Evolutionary conservation across 2,329 filamentous ascomycete species (phyloP), one percentile per base, ranked within the genome.

Genomic region (Tolypocladium inflatum): DNA sequence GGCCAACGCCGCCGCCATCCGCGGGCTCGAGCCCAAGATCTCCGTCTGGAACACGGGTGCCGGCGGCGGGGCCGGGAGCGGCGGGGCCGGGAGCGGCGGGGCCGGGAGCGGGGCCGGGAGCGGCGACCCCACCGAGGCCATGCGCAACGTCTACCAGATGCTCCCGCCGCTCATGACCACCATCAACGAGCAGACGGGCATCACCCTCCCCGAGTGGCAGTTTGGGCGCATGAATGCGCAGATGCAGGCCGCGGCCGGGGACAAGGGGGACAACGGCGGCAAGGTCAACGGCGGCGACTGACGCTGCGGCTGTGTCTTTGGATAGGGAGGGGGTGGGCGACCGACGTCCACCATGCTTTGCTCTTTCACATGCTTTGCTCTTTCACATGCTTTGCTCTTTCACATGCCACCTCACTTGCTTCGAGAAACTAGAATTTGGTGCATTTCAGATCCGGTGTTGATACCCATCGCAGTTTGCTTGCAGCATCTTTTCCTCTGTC

Each of bases 171-270:
- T 95, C 23, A 86, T 95, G 75, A 85, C 82, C 11, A 95, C 91
- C 0, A 93, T 96, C 67, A 87, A 94, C 65, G 90, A 95, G 60
- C 91, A 96, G 77, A 95, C 90, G 0, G 90, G 90, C 0, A 91
- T 95, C 66, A 80, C 81, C 1, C 84, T 92, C 8, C 91, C 91
- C 1, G 83, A 82, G 66, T 95, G 91, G 91, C 82, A 86, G 69
- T 85, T 85, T 68, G 83, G 83, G 0, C 70, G 67, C 58, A 61
- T 77, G 58, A 71, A 71, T 19, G 73, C 73, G 8, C 68, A 65
- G 5, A 65, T 70, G 37, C 63, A 68, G 30, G 72, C 70, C n/a
- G 66, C 73, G 58, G 58, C 64, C 53, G 30, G 2, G 17, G 30
- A 35, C 11, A 51, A 21, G 48, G 43, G 60, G 56, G 51, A 52